Evolutionary conservation across 768 basidiomycete species (phyloP).

Genomic region (Erythrobasidium yunnanense): DNA sequence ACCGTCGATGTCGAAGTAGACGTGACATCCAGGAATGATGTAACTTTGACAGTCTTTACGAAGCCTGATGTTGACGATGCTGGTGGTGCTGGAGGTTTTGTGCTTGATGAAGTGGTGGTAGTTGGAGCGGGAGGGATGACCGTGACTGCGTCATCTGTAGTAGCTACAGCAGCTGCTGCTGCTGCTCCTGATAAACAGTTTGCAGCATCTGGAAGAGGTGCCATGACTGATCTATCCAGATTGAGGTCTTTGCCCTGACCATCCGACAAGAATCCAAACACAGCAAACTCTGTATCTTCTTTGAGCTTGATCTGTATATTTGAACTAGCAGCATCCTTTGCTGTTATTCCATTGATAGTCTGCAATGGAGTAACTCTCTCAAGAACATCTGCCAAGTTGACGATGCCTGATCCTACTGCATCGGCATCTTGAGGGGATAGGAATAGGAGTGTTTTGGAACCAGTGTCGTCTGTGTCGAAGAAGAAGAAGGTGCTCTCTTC

Average conservation of each 20-base stretch:
- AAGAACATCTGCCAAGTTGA: conserved; percentile 16
- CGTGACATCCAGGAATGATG: not conserved
- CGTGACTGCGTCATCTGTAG: not conserved
- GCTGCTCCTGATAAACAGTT: conserved; percentile 14
- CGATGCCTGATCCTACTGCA: conserved; percentile 7
- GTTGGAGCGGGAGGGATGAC: not conserved
- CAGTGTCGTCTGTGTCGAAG: conserved; percentile 29
- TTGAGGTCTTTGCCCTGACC: conserved; percentile 33
- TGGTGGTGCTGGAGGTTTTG: conserved; percentile 11
- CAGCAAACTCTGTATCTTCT: not conserved
- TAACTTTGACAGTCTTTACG: not conserved
- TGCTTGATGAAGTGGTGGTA: too few species aligned
- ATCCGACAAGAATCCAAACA: conserved; percentile 33
- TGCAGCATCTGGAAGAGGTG: conserved; percentile 22
- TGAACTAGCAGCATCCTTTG: conserved; percentile 23
- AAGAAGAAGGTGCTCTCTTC: conserved; percentile 32
- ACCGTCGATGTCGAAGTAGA: not conserved
- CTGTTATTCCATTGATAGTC: conserved; percentile 26
- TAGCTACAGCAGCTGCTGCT: not conserved
- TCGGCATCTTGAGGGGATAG: conserved; percentile 12
- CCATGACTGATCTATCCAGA: conserved; percentile 25
- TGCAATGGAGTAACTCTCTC: conserved; percentile 19
- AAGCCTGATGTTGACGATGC: conserved; percentile 13
- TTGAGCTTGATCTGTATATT: not conserved
- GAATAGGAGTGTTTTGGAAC: conserved; percentile 30